A percentile compares a stretch with the other conserved stretches of the same genome.
Conservation (phyloP, 176 grass and related monocot species). For the Chloris gayana region DNA sequence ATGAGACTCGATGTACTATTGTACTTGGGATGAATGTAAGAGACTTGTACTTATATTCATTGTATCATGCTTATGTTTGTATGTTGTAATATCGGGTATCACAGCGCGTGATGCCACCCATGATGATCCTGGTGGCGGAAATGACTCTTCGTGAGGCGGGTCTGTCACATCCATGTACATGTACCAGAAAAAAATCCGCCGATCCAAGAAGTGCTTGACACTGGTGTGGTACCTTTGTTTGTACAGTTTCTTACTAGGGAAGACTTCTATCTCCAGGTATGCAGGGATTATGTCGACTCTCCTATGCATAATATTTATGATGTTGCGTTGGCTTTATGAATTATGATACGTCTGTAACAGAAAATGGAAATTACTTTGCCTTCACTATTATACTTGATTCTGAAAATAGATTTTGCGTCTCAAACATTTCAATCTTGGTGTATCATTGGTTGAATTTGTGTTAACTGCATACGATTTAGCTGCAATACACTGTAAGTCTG, state of each 20-base stretch:
- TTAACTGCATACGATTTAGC: too few species aligned
- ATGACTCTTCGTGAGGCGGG: too few species aligned
- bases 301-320: background rate
- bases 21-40: too few species aligned
- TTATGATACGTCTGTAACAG: background rate
- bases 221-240: conserved; percentile 58
- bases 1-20: too few species aligned
- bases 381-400: background rate
- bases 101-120: too few species aligned
- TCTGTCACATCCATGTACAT: too few species aligned
- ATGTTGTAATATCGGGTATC: too few species aligned
- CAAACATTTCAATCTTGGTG: background rate
- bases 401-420: background rate
- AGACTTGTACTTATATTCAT: too few species aligned
- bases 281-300: background rate
- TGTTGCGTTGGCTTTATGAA: background rate
- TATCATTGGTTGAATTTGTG: background rate
- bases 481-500: too few species aligned
- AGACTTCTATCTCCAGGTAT: conserved; percentile 69
- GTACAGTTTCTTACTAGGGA: conserved; percentile 68
- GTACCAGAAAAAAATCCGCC: conserved; percentile 48
- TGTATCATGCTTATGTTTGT: too few species aligned
- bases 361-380: background rate
- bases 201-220: conserved; percentile 58
- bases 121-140: too few species aligned